Evolutionary conservation across 2,329 filamentous ascomycete genomes (phyloP).

Genomic region (Ophiostoma triangulosporum): DNA sequence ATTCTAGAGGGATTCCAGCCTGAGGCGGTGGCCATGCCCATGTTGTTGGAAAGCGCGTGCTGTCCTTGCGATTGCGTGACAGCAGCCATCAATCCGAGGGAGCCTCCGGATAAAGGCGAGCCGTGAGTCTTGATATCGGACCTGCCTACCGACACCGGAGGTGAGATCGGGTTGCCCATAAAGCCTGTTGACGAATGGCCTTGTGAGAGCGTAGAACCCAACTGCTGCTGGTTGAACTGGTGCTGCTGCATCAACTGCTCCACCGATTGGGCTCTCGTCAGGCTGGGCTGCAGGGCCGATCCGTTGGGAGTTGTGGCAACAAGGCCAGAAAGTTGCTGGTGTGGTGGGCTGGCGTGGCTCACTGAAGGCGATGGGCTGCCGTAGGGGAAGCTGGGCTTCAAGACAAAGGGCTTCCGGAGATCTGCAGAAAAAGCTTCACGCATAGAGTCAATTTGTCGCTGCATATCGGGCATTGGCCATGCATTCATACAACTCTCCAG

Average conservation of each 20-base stretch:
- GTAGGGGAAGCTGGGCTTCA: constrained; percentile 79
- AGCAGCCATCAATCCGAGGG: constrained; percentile 55
- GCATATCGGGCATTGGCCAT: constrained; percentile 82
- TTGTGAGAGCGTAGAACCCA: constrained; percentile 38
- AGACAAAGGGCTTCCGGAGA: constrained; percentile 67
- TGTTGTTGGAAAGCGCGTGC: constrained; percentile 28
- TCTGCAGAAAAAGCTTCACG: constrained; percentile 87
- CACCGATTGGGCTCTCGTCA: constrained; percentile 34
- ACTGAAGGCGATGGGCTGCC: constrained; percentile 52
- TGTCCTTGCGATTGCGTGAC: constrained; percentile 39
- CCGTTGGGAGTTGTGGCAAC: constrained; percentile 21
- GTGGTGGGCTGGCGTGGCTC: constrained; percentile 17
- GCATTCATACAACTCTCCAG: constrained; percentile 70
- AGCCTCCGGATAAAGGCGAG: constrained; percentile 53
- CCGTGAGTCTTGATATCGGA: constrained; percentile 59
- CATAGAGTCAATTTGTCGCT: constrained; percentile 78
- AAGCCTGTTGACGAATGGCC: constrained; percentile 28
- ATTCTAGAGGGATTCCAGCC: constrained; percentile 78
- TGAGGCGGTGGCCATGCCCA: constrained; percentile 41
- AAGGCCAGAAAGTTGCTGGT: neutral
- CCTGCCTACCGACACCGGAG: constrained; percentile 61
- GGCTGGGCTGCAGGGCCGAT: constrained; percentile 36
- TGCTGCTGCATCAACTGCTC: constrained; percentile 28
- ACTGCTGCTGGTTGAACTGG: constrained; percentile 25
- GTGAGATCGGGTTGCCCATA: constrained; percentile 54